Percentiles rank a stretch among this genome's conserved stretches.
Conservation (phyloP, 345 rosid genomes). For the Draba incana region DNA sequence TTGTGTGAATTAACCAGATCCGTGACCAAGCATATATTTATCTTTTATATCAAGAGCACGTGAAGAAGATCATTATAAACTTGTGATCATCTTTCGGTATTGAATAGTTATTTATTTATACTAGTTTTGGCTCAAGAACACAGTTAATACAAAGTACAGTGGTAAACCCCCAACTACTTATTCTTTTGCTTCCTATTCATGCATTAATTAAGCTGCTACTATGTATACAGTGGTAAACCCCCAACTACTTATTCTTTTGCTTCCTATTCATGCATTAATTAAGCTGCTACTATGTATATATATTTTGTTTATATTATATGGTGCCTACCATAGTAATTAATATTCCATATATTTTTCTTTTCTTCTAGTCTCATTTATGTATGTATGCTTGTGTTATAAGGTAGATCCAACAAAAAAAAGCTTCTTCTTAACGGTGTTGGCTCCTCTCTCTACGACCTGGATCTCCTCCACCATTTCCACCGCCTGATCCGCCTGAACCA, state of each 20-base stretch:
- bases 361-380: conserved; percentile 18
- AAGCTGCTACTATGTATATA: conserved; percentile 14
- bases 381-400: conserved; percentile 27
- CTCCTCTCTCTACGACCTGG: conserved; percentile 40
- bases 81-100: background rate
- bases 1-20: too few species aligned
- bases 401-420: conserved; percentile 10
- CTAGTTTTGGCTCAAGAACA: conserved; percentile 11
- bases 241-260: conserved; percentile 17
- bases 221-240: too few species aligned
- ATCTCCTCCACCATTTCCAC: conserved; percentile 37
- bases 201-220: conserved; percentile 24
- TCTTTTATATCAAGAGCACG: too few species aligned
- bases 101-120: background rate
- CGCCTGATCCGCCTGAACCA: conserved; percentile 41
- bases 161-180: conserved; percentile 20
- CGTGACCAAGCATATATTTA: too few species aligned
- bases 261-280: conserved; percentile 29
- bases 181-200: conserved; percentile 26
- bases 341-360: background rate
- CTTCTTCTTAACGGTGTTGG: conserved; percentile 33
- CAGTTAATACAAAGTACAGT: conserved; percentile 20
- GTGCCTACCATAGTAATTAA: background rate
- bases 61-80: too few species aligned
- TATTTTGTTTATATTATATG: too few species aligned